These are phyloP conservation scores for Urochloa ruziziensis DNA, from an alignment of 176 grass and related monocot species.

Conservation along the genomic window DNA sequence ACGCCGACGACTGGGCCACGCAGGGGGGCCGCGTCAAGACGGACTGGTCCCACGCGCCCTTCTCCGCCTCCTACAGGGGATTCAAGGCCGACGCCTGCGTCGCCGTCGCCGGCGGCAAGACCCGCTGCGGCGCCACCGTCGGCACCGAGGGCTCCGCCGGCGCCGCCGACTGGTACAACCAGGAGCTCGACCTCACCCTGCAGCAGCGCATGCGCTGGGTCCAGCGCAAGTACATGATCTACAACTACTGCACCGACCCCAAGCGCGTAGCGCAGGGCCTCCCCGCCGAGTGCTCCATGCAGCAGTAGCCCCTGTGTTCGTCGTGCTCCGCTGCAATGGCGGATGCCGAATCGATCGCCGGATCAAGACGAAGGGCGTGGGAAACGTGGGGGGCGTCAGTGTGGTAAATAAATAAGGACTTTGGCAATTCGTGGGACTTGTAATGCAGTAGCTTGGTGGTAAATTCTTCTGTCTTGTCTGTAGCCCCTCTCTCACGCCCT, in stretches of 20 bases:
- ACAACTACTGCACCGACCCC: constrained; percentile 85
- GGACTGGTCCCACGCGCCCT: constrained; percentile 76
- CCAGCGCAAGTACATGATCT: constrained; percentile 88
- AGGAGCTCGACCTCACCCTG: constrained; percentile 72
- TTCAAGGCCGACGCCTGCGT: constrained; percentile 79
- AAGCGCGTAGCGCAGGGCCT: constrained; percentile 57
- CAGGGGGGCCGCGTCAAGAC: constrained; percentile 79
- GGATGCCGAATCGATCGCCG: not conserved
- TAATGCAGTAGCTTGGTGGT: constrained; percentile 22
- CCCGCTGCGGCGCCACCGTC: constrained; percentile 31
- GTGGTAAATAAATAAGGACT: constrained; percentile 25
- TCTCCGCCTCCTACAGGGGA: constrained; percentile 61
- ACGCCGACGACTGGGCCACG: constrained; percentile 94
- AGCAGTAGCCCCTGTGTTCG: not conserved
- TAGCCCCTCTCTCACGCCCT: not conserved
- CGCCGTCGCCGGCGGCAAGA: constrained; percentile 26
- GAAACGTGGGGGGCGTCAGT: not conserved
- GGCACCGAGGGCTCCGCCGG: constrained; percentile 29
- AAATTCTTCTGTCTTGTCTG: constrained; percentile 3
- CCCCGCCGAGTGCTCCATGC: constrained; percentile 71
- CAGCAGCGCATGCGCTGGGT: constrained; percentile 69
- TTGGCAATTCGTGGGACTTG: not conserved
- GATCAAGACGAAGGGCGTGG: not conserved
- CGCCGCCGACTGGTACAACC: constrained; percentile 67
- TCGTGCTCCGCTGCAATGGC: not conserved